Conservation (phyloP, 2,329 filamentous ascomycete species). For the Fonsecaea nubica region DNA sequence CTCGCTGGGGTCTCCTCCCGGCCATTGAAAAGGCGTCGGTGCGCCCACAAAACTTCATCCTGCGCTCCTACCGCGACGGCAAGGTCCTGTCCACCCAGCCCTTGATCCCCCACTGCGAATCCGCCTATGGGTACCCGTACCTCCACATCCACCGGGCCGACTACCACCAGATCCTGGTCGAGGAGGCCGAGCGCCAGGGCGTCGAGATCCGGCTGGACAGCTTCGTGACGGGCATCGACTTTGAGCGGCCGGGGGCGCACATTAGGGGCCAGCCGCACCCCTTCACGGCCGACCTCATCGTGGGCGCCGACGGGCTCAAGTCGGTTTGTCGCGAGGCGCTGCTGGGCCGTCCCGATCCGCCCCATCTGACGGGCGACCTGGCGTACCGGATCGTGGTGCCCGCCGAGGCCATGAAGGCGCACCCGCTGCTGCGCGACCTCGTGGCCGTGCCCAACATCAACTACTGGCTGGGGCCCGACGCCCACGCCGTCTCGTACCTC, state of each 20-base stretch:
- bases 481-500: conserved; percentile 59
- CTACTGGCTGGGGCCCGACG: conserved; percentile 61
- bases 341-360: conserved; percentile 53
- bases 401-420: conserved; percentile 56
- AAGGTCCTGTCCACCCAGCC: conserved; percentile 48
- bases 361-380: conserved; percentile 61
- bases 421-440: conserved; percentile 55
- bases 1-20: conserved; percentile 42
- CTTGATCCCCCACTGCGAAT: conserved; percentile 39
- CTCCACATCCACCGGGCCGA: conserved; percentile 60
- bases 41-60: conserved; percentile 42
- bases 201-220: conserved; percentile 45
- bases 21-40: conserved; percentile 42
- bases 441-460: conserved; percentile 58
- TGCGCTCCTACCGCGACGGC: conserved; percentile 45
- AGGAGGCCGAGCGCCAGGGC: conserved; percentile 50
- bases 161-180: conserved; percentile 53
- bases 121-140: conserved; percentile 49
- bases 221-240: conserved; percentile 41
- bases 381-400: conserved; percentile 62
- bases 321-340: conserved; percentile 53
- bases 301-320: conserved; percentile 60
- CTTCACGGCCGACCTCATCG: conserved; percentile 50
- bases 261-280: conserved; percentile 47
- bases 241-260: conserved; percentile 41